A percentile compares a stretch with the other conserved stretches of the same genome.
Conservation (phyloP, 106 monocot genomes). For the Dendrobium officinale region DNA sequence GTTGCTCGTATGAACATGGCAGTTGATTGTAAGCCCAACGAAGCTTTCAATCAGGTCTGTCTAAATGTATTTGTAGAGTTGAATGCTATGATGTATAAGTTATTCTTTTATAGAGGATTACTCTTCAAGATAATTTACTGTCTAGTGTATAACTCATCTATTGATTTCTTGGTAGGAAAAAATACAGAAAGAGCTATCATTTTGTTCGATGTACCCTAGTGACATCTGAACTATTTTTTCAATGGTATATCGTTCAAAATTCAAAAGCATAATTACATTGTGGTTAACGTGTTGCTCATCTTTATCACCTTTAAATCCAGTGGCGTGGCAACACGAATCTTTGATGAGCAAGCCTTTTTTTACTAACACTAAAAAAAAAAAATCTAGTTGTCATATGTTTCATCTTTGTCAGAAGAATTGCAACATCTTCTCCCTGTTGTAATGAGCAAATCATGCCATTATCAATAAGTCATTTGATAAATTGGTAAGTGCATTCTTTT, state of each 20-base stretch:
- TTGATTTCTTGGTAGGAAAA: background rate
- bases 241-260: background rate
- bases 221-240: background rate
- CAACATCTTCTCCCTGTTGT: background rate
- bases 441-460: background rate
- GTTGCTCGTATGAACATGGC: constrained; percentile 99
- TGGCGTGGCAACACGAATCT: background rate
- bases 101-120: background rate
- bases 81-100: background rate
- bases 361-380: background rate
- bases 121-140: background rate
- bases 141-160: background rate
- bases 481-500: background rate
- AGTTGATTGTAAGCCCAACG: constrained; percentile 78
- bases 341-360: background rate
- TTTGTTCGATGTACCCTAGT: background rate
- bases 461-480: background rate
- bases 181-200: background rate
- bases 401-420: background rate
- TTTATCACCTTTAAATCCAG: background rate
- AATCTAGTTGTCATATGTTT: background rate
- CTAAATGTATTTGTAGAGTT: constrained; percentile 26
- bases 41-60: constrained; percentile 71
- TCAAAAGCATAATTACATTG: background rate
- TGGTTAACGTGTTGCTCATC: background rate